Conservation (phyloP, 2,329 filamentous ascomycete species). For the Aspergillus pseudoviridinutans region DNA sequence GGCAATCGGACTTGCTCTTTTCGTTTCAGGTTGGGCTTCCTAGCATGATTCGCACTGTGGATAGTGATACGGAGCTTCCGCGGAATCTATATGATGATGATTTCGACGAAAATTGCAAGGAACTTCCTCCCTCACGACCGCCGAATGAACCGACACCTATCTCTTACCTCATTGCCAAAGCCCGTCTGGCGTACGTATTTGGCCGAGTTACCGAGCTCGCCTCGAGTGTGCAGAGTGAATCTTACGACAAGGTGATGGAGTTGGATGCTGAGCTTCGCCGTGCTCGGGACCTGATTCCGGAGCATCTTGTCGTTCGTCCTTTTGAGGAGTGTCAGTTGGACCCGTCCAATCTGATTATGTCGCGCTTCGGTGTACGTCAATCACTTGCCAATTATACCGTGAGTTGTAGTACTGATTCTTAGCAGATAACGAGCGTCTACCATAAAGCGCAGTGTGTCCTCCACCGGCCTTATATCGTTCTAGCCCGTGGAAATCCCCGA, state of each 20-base stretch:
- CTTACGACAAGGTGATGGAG: conserved; percentile 60
- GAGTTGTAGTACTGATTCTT: conserved; percentile 8
- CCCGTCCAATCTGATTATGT: conserved; percentile 65
- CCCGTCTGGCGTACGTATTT: conserved; percentile 40
- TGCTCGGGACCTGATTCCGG: conserved; percentile 64
- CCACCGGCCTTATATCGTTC: conserved; percentile 80
- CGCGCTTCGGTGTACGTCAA: conserved; percentile 62
- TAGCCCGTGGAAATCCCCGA: conserved; percentile 70
- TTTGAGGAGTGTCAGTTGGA: conserved; percentile 72
- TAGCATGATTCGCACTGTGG: conserved; percentile 60
- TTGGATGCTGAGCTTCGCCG: conserved; percentile 56
- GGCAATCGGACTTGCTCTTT: conserved; percentile 60
- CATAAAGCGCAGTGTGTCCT: conserved; percentile 86
- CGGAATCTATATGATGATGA: conserved; percentile 64
- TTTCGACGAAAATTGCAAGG: conserved; percentile 53
- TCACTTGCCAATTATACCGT: not conserved
- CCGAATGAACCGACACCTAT: conserved; percentile 56
- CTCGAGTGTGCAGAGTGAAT: conserved; percentile 39
- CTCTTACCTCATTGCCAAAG: conserved; percentile 48
- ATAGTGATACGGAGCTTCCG: conserved; percentile 60
- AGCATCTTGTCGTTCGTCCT: conserved; percentile 71
- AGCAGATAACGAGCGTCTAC: conserved; percentile 69
- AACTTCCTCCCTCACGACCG: conserved; percentile 56
- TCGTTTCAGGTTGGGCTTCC: conserved; percentile 67
- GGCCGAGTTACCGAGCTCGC: conserved; percentile 43